Evolutionary conservation across 2,329 filamentous ascomycete species (phyloP), one percentile per base, ranked within the genome.

Genomic region (Clonostachys rosea): DNA sequence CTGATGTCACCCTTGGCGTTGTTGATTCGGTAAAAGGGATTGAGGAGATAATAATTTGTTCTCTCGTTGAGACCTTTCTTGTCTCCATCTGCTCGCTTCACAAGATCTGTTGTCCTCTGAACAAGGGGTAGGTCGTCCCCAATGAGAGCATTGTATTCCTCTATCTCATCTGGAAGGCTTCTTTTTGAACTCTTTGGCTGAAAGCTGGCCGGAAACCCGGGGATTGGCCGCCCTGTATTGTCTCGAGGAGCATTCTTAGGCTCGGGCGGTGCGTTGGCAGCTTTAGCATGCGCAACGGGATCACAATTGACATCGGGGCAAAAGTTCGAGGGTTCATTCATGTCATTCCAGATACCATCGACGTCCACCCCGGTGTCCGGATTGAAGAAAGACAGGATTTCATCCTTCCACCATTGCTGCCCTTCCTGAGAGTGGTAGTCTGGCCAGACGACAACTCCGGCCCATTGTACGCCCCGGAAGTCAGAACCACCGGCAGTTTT

Each of bases 281-380:
- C 39, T 12, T 46, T 44, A 6, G 47, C 47, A 17, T 59, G 57
- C 11, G 66, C 53, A 49, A 56, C 34, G n/a, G 45, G 45, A 24
- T 46, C 39, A 37, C 41, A 50, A 11, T n/a, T 56, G 42, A 57
- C 60, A 6, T 55, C 40, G 6, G 17, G 13, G 55, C 57, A 65
- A 44, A 65, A 65, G 54, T 64, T 64, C 20, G 60, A 53, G 0
- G 61, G 60, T 20, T 64, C 61, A 72, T 78, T 74, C 78, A 83
- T 83, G 57, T 89, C 86, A 48, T 88, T 88, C 84, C 87, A 91
- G 2, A 91, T 68, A 2, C 77, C 87, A 52, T 91, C 88, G 43
- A 91, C 84, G 53, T 91, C 79, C 6, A 91, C 74, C 12, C 87
- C 88, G 2, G 68, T 73, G 0, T 79, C 68, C 0, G 79, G 67